Conservation (phyloP, 2,329 filamentous ascomycete species). For the Onygenales sp. region DNA sequence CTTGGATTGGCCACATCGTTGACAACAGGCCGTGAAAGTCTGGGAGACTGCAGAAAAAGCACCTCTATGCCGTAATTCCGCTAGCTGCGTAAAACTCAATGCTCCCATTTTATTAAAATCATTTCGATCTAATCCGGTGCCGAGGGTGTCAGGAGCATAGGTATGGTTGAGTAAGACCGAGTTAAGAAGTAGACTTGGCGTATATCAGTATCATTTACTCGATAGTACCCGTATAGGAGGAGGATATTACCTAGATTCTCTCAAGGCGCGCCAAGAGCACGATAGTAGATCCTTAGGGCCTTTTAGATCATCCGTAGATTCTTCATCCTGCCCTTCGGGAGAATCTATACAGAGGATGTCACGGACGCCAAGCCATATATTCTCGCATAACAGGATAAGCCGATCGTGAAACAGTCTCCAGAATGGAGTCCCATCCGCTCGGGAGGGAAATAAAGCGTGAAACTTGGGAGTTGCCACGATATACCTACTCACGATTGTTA, state of each 20-base stretch:
- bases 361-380: slow-evolving; percentile 69
- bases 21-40: slow-evolving; percentile 77
- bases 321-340: slow-evolving; percentile 65
- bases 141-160: slow-evolving; percentile 33
- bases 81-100: slow-evolving; percentile 72
- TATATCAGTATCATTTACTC: slow-evolving; percentile 5
- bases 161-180: slow-evolving; percentile 48
- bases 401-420: slow-evolving; percentile 32
- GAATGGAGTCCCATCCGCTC: slow-evolving; percentile 8
- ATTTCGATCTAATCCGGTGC: slow-evolving; percentile 40
- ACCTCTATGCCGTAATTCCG: slow-evolving; percentile 75
- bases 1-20: slow-evolving; percentile 46
- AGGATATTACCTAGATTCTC: slow-evolving; percentile 67
- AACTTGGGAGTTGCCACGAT: slow-evolving; percentile 38
- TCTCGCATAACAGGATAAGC: slow-evolving; percentile 51
- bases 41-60: slow-evolving; percentile 89
- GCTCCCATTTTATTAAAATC: slow-evolving; percentile 60
- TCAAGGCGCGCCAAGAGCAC: slow-evolving; percentile 90
- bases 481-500: slow-evolving; percentile 27
- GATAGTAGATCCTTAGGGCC: slow-evolving; percentile 81
- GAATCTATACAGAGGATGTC: slow-evolving; percentile 85
- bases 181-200: slow-evolving; percentile 60
- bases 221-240: slow-evolving; percentile 1
- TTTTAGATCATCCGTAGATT: slow-evolving; percentile 61
- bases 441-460: slow-evolving; percentile 22